Conservation (phyloP, 176 grass and related monocot genomes). For the Leersia perrieri region DNA sequence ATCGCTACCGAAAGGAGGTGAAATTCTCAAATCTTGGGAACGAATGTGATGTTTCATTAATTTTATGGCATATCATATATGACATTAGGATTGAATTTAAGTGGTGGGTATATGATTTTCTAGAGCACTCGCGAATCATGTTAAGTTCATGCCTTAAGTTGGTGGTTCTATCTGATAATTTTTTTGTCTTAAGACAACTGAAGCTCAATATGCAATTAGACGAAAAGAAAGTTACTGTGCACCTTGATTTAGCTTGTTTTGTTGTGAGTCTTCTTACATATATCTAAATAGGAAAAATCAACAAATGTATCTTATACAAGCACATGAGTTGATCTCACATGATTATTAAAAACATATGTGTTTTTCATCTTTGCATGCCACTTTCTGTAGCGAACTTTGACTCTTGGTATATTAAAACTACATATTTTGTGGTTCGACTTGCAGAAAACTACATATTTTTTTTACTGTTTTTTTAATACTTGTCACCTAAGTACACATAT, state of each 20-base stretch:
- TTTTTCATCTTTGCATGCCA: not conserved
- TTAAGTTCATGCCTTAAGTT: constrained; percentile 2
- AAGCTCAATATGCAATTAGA: not conserved
- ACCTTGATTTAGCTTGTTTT: not conserved
- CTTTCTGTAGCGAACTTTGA: not conserved
- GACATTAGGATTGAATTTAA: not conserved
- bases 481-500: too few species aligned
- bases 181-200: not conserved
- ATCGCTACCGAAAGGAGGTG: constrained; percentile 94
- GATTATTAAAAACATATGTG: not conserved
- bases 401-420: not conserved
- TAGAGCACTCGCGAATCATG: not conserved
- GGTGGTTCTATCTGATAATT: not conserved
- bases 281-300: not conserved
- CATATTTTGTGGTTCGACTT: too few species aligned
- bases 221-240: not conserved
- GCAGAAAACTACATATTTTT: too few species aligned
- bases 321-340: not conserved
- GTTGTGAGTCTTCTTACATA: not conserved
- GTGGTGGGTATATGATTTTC: not conserved
- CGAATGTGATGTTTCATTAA: constrained; percentile 4
- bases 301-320: not conserved
- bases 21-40: constrained; percentile 11
- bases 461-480: too few species aligned
- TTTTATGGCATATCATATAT: not conserved